Base-by-base conservation (phyloP, 495 filamentous ascomycete species). In the Penicillium silybi region DNA sequence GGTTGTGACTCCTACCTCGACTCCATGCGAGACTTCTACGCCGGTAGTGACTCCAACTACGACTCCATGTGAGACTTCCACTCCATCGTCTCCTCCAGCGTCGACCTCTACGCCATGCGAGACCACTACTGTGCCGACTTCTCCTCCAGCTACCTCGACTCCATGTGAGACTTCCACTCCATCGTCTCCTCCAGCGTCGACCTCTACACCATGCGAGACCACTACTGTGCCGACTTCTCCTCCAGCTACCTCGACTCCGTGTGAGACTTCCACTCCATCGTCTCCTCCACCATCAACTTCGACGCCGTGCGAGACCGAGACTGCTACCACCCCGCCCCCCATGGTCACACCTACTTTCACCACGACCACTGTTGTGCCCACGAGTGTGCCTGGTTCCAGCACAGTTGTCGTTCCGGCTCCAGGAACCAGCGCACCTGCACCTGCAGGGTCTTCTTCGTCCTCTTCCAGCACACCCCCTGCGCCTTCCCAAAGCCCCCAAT, bases 161-260 rank as follows among this genome's bases (percentile, higher is more conserved):
- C 44, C 51, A 11, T 48, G 40, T 22, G 40, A 54, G 27, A 48
- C 44, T 10, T n/a, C 32, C 4, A 57, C 54, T 4, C 19, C 32
- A 0, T 26, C 53, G 6, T 48, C 54, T 44, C 42, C 48, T n/a
- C n/a, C n/a, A n/a, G n/a, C n/a, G n/a, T n/a, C n/a, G 23, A 8
- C 40, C 46, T 37, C 42, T 4, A 44, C 52, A 20, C 56, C 56
- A 1, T 62, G 59, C 15, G 59, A 58, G 52, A 56, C 49, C 5
- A 40, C 51, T 11, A 57, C 16, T 3, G n/a, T 42, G 9, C 13
- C 44, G 1, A 25, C 40, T 16, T 22, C 41, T 13, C 29, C 52
- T 11, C 18, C 26, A 17, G 44, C 50, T 0, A 4, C 44, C 40
- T 2, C 42, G 41, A 61, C 58, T 54, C 58, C 57, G 0, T 60